Conservation (phyloP, 768 basidiomycete genomes). For the Lactarius indigo region DNA sequence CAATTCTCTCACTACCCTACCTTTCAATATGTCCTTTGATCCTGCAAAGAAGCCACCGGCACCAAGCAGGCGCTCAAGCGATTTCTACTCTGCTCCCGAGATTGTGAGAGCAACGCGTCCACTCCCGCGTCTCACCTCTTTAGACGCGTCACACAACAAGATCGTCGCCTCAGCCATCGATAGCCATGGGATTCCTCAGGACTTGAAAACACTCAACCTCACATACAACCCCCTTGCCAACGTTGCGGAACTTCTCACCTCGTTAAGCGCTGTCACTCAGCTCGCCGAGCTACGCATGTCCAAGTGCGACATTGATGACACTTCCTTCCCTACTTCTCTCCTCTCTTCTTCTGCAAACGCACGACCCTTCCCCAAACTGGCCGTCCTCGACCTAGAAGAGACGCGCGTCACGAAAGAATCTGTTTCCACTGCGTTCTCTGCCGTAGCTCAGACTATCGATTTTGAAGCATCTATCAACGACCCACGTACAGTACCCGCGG, state of each 20-base stretch:
- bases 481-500: conserved; percentile 1
- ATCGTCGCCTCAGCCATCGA: conserved; percentile 56
- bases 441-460: conserved; percentile 47
- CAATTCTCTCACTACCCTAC: conserved; percentile 57
- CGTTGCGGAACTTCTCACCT: conserved; percentile 12
- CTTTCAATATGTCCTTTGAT: conserved; percentile 58
- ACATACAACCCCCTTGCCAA: conserved; percentile 64
- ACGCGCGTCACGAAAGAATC: conserved; percentile 53
- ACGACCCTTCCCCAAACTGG: conserved; percentile 47
- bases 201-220: conserved; percentile 56
- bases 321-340: conserved; percentile 47
- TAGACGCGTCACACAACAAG: conserved; percentile 68
- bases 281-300: conserved; percentile 21
- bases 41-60: conserved; percentile 24
- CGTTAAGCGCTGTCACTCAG: conserved; percentile 18
- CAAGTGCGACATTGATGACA: conserved; percentile 49
- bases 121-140: conserved; percentile 58
- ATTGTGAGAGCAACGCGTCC: conserved; percentile 61
- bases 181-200: conserved; percentile 44
- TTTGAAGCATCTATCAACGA: conserved; percentile 53
- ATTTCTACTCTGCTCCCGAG: conserved; percentile 57
- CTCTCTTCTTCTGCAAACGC: conserved; percentile 24
- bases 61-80: conserved; percentile 38
- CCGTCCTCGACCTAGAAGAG: conserved; percentile 61
- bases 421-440: conserved; percentile 43